Evolutionary conservation across 1,139 yeast species (phyloP), one percentile per base, ranked within the genome.

Genomic region (Candida pseudoviswanathii): DNA sequence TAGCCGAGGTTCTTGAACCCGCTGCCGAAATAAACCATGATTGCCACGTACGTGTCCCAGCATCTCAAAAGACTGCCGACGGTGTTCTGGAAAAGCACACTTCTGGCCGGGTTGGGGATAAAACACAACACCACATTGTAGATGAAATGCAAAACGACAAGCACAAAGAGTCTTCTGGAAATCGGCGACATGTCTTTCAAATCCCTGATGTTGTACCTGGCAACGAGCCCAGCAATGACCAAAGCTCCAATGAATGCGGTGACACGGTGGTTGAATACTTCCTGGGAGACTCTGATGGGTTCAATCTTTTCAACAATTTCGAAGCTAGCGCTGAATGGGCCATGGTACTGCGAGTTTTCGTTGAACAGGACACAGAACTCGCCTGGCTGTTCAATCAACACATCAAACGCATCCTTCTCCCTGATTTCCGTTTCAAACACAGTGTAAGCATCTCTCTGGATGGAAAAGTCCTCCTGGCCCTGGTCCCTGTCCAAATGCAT

Each of bases 291-390:
- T 31, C 32, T 34, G 26, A 41, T 41, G 3, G 38, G 30, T 5
- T 41, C 31, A n/a, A 41, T 3, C 24, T 41, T 41, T n/a, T 41
- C 44, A 31, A 41, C 25, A n/a, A 41, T 31, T 24, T 24, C 29
- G 10, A 31, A 24, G 10, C 31, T 41, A 4, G 38, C 37, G 32
- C 8, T 22, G 22, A 41, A 41, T 5, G 37, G 16, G 24, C 38
- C 44, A 10, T 10, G 10, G 16, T 41, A 32, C 22, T 41, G 8
- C 2, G 11, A 21, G 26, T 41, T 41, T 25, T 41, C 44, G 32
- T 41, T 41, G 22, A 41, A 41, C 38, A 41, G 38, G 16, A 41
- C 44, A 31, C 44, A 41, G 32, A n/a, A 41, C 24, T 41, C 38
- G n/a, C 38, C 34, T 16, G 44, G 31, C 24, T 31, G 29, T 4